phyloP scores from a whole-genome alignment of 2,329 filamentous ascomycete species.

The Claviceps citrina region DNA sequence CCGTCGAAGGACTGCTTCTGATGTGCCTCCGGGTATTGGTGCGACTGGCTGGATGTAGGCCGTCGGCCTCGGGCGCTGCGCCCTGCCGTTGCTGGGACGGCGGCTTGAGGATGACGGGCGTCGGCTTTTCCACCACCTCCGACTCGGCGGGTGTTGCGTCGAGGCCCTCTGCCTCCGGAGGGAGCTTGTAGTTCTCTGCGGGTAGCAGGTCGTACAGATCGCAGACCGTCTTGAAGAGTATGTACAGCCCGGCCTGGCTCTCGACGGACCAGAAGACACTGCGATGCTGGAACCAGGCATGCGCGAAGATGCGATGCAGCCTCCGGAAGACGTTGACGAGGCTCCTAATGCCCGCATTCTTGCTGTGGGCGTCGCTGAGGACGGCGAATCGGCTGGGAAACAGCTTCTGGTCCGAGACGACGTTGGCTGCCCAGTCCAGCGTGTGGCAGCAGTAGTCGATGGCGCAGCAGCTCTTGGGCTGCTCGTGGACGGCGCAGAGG shows the following conservation, averaged over 20 bases:
- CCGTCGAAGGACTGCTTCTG: constrained; percentile 64
- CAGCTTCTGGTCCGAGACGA: constrained; percentile 84
- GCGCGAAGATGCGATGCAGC: constrained; percentile 91
- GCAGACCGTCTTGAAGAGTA: constrained; percentile 94
- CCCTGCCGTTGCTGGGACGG: constrained; percentile 15
- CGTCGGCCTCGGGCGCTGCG: constrained; percentile 28
- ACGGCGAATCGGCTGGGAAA: constrained; percentile 72
- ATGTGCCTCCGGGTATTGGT: constrained; percentile 71
- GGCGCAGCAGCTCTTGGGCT: constrained; percentile 90
- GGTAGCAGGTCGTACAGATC: constrained; percentile 81
- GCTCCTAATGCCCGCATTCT: constrained; percentile 56
- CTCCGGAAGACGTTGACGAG: constrained; percentile 89
- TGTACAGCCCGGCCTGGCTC: constrained; percentile 76
- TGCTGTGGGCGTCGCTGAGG: constrained; percentile 40
- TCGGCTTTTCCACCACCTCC: constrained; percentile 25
- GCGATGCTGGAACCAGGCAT: constrained; percentile 96
- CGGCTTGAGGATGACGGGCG: constrained; percentile 23
- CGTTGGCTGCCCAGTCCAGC: constrained; percentile 91
- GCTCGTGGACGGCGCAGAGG: constrained; percentile 90
- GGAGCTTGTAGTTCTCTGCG: constrained; percentile 89
- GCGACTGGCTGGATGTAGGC: constrained; percentile 36
- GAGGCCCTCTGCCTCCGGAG: constrained; percentile 77
- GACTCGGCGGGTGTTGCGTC: constrained; percentile 33
- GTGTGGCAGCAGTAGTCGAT: constrained; percentile 99
- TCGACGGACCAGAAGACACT: constrained; percentile 93